These are phyloP conservation scores for Cunninghamia lanceolata DNA, from an alignment of 75 land plant species.

Conservation along the genomic window DNA sequence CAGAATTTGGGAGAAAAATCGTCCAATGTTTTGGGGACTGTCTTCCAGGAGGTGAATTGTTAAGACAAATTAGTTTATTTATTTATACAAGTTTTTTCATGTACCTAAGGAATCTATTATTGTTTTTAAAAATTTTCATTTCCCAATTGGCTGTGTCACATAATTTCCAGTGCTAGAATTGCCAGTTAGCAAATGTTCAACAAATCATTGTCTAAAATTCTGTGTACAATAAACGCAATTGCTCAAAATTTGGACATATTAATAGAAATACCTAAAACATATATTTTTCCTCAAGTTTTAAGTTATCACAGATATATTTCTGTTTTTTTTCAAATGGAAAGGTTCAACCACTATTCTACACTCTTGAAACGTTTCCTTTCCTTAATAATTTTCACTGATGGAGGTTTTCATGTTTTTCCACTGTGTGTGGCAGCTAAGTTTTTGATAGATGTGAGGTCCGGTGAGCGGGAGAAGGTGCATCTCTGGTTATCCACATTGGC, in stretches of 20 bases:
- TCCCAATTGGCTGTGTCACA: no score
- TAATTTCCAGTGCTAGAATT: no score
- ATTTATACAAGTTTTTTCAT: not conserved
- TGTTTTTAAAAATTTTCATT: no score
- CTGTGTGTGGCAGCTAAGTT: slow-evolving; percentile 23
- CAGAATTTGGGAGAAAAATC: not conserved
- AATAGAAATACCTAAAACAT: not conserved
- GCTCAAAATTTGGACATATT: not conserved
- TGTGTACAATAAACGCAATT: not conserved
- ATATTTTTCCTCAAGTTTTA: not conserved
- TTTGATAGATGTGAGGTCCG: slow-evolving; percentile 25
- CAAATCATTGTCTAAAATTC: not conserved
- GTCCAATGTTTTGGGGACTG: not conserved
- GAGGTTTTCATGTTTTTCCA: not conserved
- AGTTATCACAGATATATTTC: not conserved
- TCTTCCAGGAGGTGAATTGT: slow-evolving; percentile 8
- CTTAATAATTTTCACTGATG: not conserved
- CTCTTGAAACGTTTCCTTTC: not conserved
- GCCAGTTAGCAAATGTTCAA: not conserved
- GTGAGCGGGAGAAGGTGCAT: slow-evolving; percentile 43
- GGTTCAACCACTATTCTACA: not conserved
- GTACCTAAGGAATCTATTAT: no score
- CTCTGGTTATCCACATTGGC: slow-evolving; percentile 40
- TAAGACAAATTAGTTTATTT: not conserved
- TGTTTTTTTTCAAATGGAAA: not conserved